A percentile compares a stretch with the other conserved stretches of the same genome.
These are phyloP conservation scores for Cichorium intybus DNA, from an alignment of 140 eudicot species.

Conservation along the genomic window DNA sequence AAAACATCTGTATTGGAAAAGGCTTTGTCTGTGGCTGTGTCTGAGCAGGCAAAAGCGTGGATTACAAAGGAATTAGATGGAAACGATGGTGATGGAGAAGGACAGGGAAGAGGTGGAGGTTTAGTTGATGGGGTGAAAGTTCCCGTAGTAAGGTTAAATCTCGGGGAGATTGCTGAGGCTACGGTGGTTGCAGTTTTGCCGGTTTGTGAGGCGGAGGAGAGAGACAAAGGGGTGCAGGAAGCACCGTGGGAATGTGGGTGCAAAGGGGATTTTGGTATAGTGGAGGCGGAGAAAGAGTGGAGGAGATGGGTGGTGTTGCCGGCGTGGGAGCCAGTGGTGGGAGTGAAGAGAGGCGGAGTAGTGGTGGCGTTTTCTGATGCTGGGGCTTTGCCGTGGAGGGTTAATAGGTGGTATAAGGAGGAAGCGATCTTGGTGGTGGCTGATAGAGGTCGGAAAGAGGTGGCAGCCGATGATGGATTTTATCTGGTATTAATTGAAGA, in stretches of 20 bases:
- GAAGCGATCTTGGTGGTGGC: constrained; percentile 70
- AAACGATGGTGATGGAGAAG: constrained; percentile 33
- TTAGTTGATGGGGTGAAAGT: constrained; percentile 43
- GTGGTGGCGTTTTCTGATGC: constrained; percentile 74
- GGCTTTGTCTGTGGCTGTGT: constrained; percentile 51
- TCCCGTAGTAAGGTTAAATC: constrained; percentile 63
- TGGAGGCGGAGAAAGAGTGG: constrained; percentile 76
- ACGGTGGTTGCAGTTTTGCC: constrained; percentile 62
- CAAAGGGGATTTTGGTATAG: constrained; percentile 64
- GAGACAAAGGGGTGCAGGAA: constrained; percentile 49
- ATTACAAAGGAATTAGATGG: constrained; percentile 49
- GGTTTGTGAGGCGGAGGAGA: constrained; percentile 52
- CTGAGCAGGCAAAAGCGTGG: constrained; percentile 42
- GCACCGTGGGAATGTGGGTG: constrained; percentile 72
- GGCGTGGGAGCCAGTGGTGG: constrained; percentile 65
- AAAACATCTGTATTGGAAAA: constrained; percentile 40
- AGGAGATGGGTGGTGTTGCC: constrained; percentile 85
- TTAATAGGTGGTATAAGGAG: constrained; percentile 58
- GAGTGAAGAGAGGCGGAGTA: constrained; percentile 66
- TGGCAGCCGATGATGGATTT: constrained; percentile 47
- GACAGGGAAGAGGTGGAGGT: constrained; percentile 15
- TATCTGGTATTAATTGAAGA: constrained; percentile 45
- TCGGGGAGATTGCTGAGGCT: constrained; percentile 73
- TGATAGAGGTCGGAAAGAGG: constrained; percentile 59
- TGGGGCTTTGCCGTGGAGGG: constrained; percentile 72